phyloP scores from a whole-genome alignment of 805 yeast species.

The Yamadazyma scolyti region DNA sequence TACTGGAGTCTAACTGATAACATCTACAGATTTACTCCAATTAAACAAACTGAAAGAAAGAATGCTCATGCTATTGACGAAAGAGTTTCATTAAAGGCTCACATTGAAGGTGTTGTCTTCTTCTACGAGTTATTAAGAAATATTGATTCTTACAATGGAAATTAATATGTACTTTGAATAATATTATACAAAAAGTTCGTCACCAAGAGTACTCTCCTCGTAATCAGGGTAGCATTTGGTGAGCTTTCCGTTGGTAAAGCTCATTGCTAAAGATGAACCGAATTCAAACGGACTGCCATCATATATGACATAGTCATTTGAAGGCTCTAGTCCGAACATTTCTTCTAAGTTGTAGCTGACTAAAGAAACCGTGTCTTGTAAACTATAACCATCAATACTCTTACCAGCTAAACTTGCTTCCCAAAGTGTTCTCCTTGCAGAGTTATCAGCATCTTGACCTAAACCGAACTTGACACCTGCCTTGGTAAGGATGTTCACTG shows the following conservation, averaged over 20 bases:
- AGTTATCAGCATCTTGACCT: slow-evolving; percentile 4
- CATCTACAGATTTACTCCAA: slow-evolving; percentile 59
- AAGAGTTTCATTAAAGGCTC: slow-evolving; percentile 49
- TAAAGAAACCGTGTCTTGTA: slow-evolving; percentile 1
- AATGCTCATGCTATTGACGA: slow-evolving; percentile 67
- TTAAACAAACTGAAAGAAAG: slow-evolving; percentile 28
- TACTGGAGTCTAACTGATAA: slow-evolving; percentile 62
- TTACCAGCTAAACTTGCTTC: slow-evolving; percentile 7
- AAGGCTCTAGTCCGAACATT: slow-evolving; percentile 3
- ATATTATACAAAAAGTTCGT: not conserved
- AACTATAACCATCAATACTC: slow-evolving; percentile 1
- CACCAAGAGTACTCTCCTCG: slow-evolving; percentile 3
- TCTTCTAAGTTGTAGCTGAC: slow-evolving; percentile 1
- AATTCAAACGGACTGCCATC: slow-evolving; percentile 6
- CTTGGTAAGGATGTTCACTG: slow-evolving; percentile 3
- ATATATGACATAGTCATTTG: slow-evolving; percentile 2
- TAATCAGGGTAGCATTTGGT: slow-evolving; percentile 2
- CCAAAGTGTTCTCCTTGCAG: slow-evolving; percentile 5
- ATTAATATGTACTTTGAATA: slow-evolving; percentile 2
- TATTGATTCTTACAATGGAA: slow-evolving; percentile 25
- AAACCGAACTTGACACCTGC: slow-evolving; percentile 6
- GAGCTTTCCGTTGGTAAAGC: slow-evolving; percentile 3
- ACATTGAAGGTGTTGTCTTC: slow-evolving; percentile 56
- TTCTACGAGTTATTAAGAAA: slow-evolving; percentile 49
- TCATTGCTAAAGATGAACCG: slow-evolving; percentile 4